Evolutionary conservation across 495 filamentous ascomycete genomes (phyloP), one percentile per base, ranked within the genome.

Genomic region (Xylaria flabelliformis): DNA sequence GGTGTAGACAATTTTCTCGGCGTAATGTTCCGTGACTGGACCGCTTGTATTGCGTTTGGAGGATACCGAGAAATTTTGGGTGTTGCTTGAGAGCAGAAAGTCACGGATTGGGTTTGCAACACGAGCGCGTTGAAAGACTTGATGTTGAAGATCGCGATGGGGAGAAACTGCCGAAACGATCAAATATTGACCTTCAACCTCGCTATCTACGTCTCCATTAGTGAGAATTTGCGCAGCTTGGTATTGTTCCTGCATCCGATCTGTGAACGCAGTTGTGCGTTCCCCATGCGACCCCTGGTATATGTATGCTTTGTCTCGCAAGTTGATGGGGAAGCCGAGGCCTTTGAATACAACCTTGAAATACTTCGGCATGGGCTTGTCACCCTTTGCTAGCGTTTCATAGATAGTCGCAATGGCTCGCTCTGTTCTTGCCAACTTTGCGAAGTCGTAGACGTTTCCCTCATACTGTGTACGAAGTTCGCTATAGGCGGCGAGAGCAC

Each of bases 331-430:
- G 81, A 98, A 99, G 0, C 97, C 96, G 64, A 98, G 89, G 24
- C 96, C 96, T 77, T 91, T 92, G 83, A 95, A 99, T 46, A 91
- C 85, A 29, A 98, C 94, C 58, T 94, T 93, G 87, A 97, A 99
- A 82, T 97, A 98, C 68, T 94, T 90, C 2, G 93, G 91, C 75
- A 90, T 90, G 46, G 91, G 82, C 74, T 88, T 90, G 39, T 94
- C 90, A 70, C 93, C 92, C 81, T 92, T 95, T 5, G 90, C 86
- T 65, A 99, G 91, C 48, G 86, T 90, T 77, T 98, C 97, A 80
- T 97, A 93, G 32, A 98, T 95, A 51, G 89, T 95, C 21, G 96
- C 97, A 86, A 97, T 97, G 15, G 95, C 94, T 72, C 94, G 86
- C 76, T 97, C 92, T 0, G 94, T 90, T 69, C 94, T 87, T 1